Base-by-base conservation (phyloP, 441 rosid species). In the Pelargonium fulgidum region DNA sequence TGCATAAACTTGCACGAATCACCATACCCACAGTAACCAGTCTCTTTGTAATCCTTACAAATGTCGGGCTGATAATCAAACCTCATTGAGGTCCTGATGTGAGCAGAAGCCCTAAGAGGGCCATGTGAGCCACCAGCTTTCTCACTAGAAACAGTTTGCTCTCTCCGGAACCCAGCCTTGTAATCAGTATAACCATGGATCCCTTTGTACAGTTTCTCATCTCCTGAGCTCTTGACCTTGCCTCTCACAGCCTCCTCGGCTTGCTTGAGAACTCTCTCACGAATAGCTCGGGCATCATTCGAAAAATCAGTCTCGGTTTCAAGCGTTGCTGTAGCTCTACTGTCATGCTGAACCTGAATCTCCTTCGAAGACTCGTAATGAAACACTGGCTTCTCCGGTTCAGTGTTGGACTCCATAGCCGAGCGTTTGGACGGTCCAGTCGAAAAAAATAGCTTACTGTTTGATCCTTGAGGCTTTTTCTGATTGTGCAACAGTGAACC, bases 71-170 rank as follows among this genome's bases (percentile, higher is more conserved):
- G 97, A 77, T 90, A 93, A 81, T 93, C 96, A 69, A 89, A 93
- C 74, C 96, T 89, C 7, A 97, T 96, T 0, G 94, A 87, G 3
- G 87, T 96, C 77, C 96, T 84, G 41, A 93, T 87, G 69, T 93
- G 97, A 69, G 98, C 98, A 73, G 97, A 93, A 48, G 98, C 96
- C 80, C 98, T 85, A 45, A 90, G 83, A 50, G 98, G 96, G 17
- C 98, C 98, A 75, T 90, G 98, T 10, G 97, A 67, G 11, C 98
- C 92, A 39, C 98, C 97, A 2, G 98, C 97, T 77, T 93, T 93
- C 85, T 93, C 94, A 72, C 96, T 85, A 3, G 98, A 81, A 74
- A 93, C 77, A 0, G 97, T 89, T 17, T 87, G 92, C 78, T 93
- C 98, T 72, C 98, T 87, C 75, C 92, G 84, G 82, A 93, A 93